Base-by-base conservation (phyloP, 257 asterid genomes). In the Linderniella brevidens region DNA sequence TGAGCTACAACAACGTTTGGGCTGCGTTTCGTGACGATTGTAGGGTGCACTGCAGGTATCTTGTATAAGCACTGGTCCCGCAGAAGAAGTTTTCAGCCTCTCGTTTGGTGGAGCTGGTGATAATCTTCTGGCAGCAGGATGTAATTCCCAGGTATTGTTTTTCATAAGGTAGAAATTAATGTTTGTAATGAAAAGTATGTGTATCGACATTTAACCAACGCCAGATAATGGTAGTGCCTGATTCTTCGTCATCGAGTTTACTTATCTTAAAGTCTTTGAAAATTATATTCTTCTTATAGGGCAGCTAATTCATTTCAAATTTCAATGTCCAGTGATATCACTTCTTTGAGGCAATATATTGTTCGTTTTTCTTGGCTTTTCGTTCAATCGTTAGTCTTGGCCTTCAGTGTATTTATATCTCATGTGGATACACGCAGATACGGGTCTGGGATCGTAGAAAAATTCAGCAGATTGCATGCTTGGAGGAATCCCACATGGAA, bases 361-460 rank as follows among this genome's bases (percentile, higher is more conserved):
- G 32, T 25, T 25, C 6, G 32, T 25, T 25, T 25, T 25, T 25
- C 32, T 25, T 25, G 6, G 32, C 43, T 9, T 39, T 11, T 11
- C 13, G 4, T 10, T 10, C 13, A 10, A 9, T 39, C 9, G 15
- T 39, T 39, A 9, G 43, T 10, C 43, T 10, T 39, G 41, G 36
- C 9, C 36, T 45, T 46, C 18, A 17, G 9, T 5, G 50, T 16
- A 25, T 5, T 37, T 15, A 50, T 48, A 18, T 25, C 32, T 50
- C 15, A 38, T 39, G 13, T 39, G 43, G 13, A 10, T 10, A 11
- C 13, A 2, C 36, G 13, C 50, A 85, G 98, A 62, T 90, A 54
- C 68, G 58, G 41, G 57, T 84, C 56, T 85, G 98, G 98, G 96
- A 90, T 60, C 81, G 93, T 80, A 84, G 96, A 61, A 85, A 80